Evolutionary conservation across 192 early-diverging fungal genomes (phyloP), one percentile per base, ranked within the genome.

Genomic region (Backusella morwellensis): DNA sequence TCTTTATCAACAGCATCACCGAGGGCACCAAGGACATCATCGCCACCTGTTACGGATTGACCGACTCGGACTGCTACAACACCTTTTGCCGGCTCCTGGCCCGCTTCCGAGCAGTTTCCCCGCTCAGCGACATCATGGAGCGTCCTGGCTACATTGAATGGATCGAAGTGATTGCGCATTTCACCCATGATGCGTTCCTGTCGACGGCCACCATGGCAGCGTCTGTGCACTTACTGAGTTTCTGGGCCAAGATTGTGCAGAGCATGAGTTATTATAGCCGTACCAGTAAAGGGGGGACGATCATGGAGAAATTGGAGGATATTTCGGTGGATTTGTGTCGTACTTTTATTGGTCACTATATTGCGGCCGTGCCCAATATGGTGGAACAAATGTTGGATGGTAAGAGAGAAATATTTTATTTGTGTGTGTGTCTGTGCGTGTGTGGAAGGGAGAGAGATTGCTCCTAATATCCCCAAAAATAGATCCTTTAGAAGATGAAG

Each of bases 181-280:
- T 93, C 69, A 88, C 91, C 0, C 83, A 91, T 1, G 81, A 90
- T 44, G 88, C 86, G 21, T 90, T 93, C 71, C 80, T 87, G 17
- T 78, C 86, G 2, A 82, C 84, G 82, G 88, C 92, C 47, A 87
- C 94, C 47, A 92, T 94, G 80, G 91, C 90, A 78, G 79, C 94
- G 0, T 83, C 36, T 23, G 41, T 86, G 29, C 94, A 95, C 70
- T 73, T 96, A 36, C 82, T 96, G 70, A 90, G 88, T 6, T 97
- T 97, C 76, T 97, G 96, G 96, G 90, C 93, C 35, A 95, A 94
- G 80, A 93, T 96, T 56, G 85, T 89, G 19, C 84, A 86, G n/a
- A 88, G 87, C 8, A 80, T 82, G 47, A 81, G 85, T 23, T 86
- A 83, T 72, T 85, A 84, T 68, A 70, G 72, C 34, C 78, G 68